Evolutionary conservation across 2,329 filamentous ascomycete species (phyloP), one percentile per base, ranked within the genome.

Genomic region (Fusarium sp.): DNA sequence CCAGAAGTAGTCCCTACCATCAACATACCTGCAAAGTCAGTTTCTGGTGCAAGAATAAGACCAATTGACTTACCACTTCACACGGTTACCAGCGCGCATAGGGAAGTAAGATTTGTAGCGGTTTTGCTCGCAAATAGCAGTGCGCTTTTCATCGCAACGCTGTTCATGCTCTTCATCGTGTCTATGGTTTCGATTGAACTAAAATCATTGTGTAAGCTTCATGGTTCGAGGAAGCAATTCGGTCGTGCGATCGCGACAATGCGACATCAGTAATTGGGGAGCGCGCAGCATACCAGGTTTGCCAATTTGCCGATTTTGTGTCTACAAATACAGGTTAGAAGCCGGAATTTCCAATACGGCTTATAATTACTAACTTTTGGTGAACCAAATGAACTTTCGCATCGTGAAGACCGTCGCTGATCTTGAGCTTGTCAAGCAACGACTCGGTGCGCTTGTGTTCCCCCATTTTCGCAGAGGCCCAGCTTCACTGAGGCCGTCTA

Each of bases 1-100:
- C 91, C 94, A 97, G 79, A 96, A 97, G 80, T 99, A 99, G 81
- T 98, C 92, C 66, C 94, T 87, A 5, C 94, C 96, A 78, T 98
- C 96, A 13, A 98, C 93, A 6, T 52, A 52, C 48, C 48, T 52
- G 7, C 3, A 4, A 40, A 27, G 24, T 52, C 16, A 52, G 24
- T 12, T 52, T 40, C 4, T 14, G 5, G 22, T 4, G n/a, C 12
- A 27, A 6, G 14, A 11, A 27, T 14, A 16, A 52, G 18, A 9
- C 8, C 22, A 52, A 52, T 40, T 20, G 24, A 40, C 49, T 81
- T 98, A 98, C 94, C 95, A 99, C 83, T 98, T 98, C 78, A 96
- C 86, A 61, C 92, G 85, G 79, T 98, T 98, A 29, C 91, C 92
- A 13, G 95, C 90, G 45, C 91, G 90, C 78, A 95, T 91, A 0